Conservation (phyloP, 2,329 filamentous ascomycete species). For the Trichoderma pleuroti region DNA sequence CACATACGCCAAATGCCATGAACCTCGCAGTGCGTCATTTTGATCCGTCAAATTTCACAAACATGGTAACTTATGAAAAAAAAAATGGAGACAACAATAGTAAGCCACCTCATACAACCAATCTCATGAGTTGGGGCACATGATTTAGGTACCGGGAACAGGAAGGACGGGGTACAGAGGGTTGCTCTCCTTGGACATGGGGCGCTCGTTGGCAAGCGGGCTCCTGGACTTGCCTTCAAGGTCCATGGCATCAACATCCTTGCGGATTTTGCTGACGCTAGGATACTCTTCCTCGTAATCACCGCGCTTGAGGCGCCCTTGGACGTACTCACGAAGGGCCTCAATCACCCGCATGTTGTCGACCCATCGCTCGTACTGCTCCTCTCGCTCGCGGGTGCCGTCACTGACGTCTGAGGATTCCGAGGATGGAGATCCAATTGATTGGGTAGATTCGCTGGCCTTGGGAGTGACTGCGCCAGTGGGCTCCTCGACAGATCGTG, state of each 20-base stretch:
- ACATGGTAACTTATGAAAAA: not conserved
- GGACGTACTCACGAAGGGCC: constrained; percentile 56
- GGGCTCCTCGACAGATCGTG: constrained; percentile 28
- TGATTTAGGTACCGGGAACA: constrained; percentile 33
- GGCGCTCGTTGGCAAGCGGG: constrained; percentile 25
- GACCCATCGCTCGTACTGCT: constrained; percentile 62
- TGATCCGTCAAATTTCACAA: not conserved
- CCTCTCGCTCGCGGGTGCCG: constrained; percentile 54
- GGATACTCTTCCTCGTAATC: constrained; percentile 46
- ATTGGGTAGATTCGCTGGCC: constrained; percentile 39
- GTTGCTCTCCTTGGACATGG: constrained; percentile 30
- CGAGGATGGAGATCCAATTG: constrained; percentile 52
- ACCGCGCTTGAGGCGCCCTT: constrained; percentile 52
- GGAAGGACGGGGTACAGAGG: constrained; percentile 42
- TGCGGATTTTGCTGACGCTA: constrained; percentile 19
- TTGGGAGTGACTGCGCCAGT: constrained; percentile 44
- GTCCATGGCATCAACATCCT: constrained; percentile 36
- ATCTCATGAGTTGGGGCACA: not conserved
- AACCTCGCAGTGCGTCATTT: constrained; percentile 2
- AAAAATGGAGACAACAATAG: not conserved
- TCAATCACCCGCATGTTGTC: constrained; percentile 65
- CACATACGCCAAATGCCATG: constrained; percentile 12
- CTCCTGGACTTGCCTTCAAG: constrained; percentile 35
- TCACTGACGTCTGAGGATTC: constrained; percentile 54
- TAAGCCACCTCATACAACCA: not conserved